Percentiles rank a stretch among this genome's conserved stretches.
Conservation (phyloP, 1,139 yeast genomes). For the Pichia sp. region DNA sequence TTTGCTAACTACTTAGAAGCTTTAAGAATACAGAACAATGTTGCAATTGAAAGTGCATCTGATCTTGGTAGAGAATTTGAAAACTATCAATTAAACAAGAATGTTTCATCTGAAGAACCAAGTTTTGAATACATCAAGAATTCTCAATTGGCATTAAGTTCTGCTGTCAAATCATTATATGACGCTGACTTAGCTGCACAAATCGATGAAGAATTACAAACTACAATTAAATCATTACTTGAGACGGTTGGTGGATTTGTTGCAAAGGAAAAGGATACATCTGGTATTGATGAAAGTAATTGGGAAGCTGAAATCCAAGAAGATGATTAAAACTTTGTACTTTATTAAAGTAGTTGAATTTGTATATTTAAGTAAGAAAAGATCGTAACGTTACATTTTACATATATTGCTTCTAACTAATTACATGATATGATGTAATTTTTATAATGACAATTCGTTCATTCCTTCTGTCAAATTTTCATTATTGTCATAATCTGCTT, state of each 20-base stretch:
- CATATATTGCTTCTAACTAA: no score
- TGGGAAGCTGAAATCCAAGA: conserved; percentile 41
- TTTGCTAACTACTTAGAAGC: conserved; percentile 65
- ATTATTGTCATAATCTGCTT: conserved; percentile 33
- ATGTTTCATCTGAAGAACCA: conserved; percentile 29
- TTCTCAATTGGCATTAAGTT: conserved; percentile 53
- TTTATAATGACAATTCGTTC: conserved; percentile 6
- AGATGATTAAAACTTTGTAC: background rate
- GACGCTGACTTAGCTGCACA: conserved; percentile 45
- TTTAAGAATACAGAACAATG: conserved; percentile 37
- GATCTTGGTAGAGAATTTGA: conserved; percentile 47
- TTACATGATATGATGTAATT: no score
- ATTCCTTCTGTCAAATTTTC: background rate
- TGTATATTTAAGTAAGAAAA: background rate
- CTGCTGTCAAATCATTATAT: conserved; percentile 49
- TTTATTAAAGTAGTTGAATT: background rate
- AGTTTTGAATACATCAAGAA: conserved; percentile 41
- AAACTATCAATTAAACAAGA: conserved; percentile 39
- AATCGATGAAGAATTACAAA: conserved; percentile 53
- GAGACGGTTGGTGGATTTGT: conserved; percentile 59
- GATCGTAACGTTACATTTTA: background rate
- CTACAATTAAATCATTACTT: conserved; percentile 50
- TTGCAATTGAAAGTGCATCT: conserved; percentile 25
- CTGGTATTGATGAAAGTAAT: conserved; percentile 35
- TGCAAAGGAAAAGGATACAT: conserved; percentile 35